Conservation (phyloP, 345 rosid genomes). For the Arabidopsis thaliana region DNA sequence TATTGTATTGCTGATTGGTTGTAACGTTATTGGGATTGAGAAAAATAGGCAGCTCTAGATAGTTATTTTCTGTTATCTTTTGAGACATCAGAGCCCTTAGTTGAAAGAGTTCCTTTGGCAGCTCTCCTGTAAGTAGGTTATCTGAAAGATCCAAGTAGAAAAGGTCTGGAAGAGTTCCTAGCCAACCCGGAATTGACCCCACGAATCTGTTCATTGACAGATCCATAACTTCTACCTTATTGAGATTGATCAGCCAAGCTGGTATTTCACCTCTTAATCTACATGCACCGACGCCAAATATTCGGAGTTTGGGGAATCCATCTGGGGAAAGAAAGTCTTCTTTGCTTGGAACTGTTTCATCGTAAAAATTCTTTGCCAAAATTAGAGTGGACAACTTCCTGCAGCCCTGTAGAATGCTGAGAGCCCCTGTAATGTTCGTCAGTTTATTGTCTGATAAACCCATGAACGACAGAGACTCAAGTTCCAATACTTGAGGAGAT, state of each 20-base stretch:
- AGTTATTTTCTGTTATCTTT: slow-evolving; percentile 47
- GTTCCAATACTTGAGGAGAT: slow-evolving; percentile 52
- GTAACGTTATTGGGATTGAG: slow-evolving; percentile 60
- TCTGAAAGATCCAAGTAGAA: slow-evolving; percentile 80
- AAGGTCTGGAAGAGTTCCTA: slow-evolving; percentile 58
- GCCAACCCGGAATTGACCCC: slow-evolving; percentile 75
- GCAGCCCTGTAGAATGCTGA: slow-evolving; percentile 60
- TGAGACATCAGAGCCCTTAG: slow-evolving; percentile 55
- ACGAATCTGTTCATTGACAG: slow-evolving; percentile 61
- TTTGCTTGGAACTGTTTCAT: slow-evolving; percentile 58
- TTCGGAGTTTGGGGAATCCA: slow-evolving; percentile 66
- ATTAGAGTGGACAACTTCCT: slow-evolving; percentile 65
- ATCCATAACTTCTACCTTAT: slow-evolving; percentile 60
- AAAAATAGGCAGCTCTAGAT: slow-evolving; percentile 74
- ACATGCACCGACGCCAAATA: slow-evolving; percentile 68
- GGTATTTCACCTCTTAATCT: slow-evolving; percentile 66
- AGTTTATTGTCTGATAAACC: slow-evolving; percentile 66
- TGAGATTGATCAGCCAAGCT: slow-evolving; percentile 64
- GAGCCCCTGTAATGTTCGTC: slow-evolving; percentile 67
- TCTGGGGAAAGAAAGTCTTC: slow-evolving; percentile 38
- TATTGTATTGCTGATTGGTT: slow-evolving; percentile 65
- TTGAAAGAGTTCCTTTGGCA: slow-evolving; percentile 54
- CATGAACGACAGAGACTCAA: slow-evolving; percentile 68
- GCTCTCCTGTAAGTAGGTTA: slow-evolving; percentile 62
- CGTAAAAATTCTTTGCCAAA: slow-evolving; percentile 56